Percentiles rank a stretch among this genome's conserved stretches.
Evolutionary conservation across 306 rosid genomes (phyloP).

Genomic region (Rosa chinensis): DNA sequence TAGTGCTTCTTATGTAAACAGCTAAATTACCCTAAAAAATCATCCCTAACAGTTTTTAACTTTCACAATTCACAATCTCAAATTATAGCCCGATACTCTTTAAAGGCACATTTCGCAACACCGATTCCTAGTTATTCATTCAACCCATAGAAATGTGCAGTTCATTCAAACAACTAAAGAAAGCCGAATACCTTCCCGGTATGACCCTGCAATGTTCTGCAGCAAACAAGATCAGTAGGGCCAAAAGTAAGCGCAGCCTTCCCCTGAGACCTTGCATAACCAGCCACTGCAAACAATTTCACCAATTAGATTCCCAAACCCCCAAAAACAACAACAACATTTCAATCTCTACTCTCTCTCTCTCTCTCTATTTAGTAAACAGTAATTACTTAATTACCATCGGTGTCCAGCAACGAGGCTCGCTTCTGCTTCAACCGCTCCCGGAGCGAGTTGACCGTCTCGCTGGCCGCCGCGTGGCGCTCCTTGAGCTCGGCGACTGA

Average conservation of each 20-base stretch:
- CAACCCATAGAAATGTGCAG: not conserved
- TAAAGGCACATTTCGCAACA: not conserved
- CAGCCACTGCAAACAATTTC: constrained; percentile 54
- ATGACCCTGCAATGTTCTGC: constrained; percentile 91
- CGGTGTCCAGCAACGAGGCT: constrained; percentile 74
- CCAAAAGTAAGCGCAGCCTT: constrained; percentile 72
- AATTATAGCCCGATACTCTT: not conserved
- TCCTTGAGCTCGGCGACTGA: constrained; percentile 89
- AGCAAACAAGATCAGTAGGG: constrained; percentile 95
- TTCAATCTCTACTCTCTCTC: not conserved
- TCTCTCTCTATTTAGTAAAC: not conserved
- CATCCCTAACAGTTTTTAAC: not conserved
- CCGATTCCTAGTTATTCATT: not conserved
- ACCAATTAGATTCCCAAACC: constrained; percentile 33
- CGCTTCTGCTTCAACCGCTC: constrained; percentile 76
- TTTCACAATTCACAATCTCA: not conserved
- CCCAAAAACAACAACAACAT: not conserved
- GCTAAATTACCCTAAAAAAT: not conserved
- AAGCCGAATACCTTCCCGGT: constrained; percentile 59
- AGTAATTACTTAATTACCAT: constrained; percentile 36
- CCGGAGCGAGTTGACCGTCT: constrained; percentile 74
- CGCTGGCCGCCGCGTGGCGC: constrained; percentile 75
- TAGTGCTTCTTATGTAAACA: not conserved
- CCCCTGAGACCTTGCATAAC: constrained; percentile 68
- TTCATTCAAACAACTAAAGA: not conserved